A percentile compares a stretch with the other conserved stretches of the same genome.
Evolutionary conservation across 192 early-diverging fungal genomes (phyloP).

Genomic region (Jimgerdemannia flammicorona): DNA sequence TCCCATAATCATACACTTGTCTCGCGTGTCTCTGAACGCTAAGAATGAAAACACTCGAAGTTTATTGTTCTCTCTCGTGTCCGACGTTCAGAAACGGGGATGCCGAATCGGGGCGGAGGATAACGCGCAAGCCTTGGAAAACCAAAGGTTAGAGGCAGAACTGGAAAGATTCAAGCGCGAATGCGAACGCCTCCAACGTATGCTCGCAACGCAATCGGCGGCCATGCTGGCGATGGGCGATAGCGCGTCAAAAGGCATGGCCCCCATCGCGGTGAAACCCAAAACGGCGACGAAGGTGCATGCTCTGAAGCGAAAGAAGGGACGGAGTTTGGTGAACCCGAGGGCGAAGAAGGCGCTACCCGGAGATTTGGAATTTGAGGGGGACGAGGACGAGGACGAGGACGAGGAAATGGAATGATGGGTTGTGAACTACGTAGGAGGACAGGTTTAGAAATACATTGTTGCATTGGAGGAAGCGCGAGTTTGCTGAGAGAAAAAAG

Average conservation of each 20-base stretch:
- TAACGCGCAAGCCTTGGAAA: neutral
- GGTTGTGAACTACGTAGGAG: neutral
- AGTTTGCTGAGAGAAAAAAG: too few relatives aligned
- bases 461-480: too few relatives aligned
- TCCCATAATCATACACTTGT: neutral
- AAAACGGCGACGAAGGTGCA: neutral
- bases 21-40: neutral
- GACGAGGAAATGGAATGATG: neutral
- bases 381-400: neutral
- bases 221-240: neutral
- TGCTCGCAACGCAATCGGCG: neutral
- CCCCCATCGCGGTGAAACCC: neutral
- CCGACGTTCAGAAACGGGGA: constrained; percentile 1
- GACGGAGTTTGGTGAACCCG: neutral
- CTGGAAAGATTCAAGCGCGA: neutral
- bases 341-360: neutral
- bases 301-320: neutral
- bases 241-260: neutral
- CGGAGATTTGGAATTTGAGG: neutral
- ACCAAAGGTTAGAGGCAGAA: neutral
- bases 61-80: neutral
- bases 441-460: neutral
- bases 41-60: neutral
- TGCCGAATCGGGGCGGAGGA: neutral
- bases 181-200: neutral